Percentiles rank a stretch among this genome's conserved stretches.
Conservation (phyloP, 257 asterid species). For the Solanum ossicruentum region DNA sequence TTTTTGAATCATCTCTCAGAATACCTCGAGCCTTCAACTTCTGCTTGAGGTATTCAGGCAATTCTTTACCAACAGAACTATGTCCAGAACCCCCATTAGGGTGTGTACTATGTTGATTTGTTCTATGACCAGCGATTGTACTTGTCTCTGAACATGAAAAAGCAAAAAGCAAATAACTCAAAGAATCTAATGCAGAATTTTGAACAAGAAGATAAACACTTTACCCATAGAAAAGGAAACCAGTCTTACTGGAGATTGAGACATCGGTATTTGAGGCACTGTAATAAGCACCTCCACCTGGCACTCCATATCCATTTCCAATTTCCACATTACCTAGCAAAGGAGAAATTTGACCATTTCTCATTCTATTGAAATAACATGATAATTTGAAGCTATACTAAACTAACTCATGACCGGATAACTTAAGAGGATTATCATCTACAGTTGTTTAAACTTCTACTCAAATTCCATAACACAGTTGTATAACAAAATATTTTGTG, state of each 20-base stretch:
- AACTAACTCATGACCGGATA: not conserved
- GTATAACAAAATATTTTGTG: not conserved
- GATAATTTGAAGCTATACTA: not conserved
- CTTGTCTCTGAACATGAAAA: slow-evolving; percentile 16
- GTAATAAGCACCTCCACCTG: slow-evolving; percentile 91
- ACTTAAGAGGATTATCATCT: not conserved
- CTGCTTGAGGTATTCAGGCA: slow-evolving; percentile 89
- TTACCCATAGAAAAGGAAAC: not conserved
- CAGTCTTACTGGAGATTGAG: slow-evolving; percentile 28
- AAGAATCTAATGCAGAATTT: not conserved
- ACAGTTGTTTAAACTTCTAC: not conserved
- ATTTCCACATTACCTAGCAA: slow-evolving; percentile 71
- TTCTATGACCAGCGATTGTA: slow-evolving; percentile 21
- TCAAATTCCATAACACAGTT: not conserved
- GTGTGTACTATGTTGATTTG: slow-evolving; percentile 25
- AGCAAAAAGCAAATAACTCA: not conserved
- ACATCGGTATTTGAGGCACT: slow-evolving; percentile 27
- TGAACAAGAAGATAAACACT: not conserved
- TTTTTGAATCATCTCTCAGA: slow-evolving; percentile 37
- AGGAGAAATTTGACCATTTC: not conserved
- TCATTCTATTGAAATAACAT: not conserved
- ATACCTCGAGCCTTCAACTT: slow-evolving; percentile 92
- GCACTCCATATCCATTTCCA: slow-evolving; percentile 99
- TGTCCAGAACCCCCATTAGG: slow-evolving; percentile 29
- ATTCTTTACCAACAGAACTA: slow-evolving; percentile 28